Conservation (phyloP, 2,329 filamentous ascomycete species). For the Talaromyces sp. region DNA sequence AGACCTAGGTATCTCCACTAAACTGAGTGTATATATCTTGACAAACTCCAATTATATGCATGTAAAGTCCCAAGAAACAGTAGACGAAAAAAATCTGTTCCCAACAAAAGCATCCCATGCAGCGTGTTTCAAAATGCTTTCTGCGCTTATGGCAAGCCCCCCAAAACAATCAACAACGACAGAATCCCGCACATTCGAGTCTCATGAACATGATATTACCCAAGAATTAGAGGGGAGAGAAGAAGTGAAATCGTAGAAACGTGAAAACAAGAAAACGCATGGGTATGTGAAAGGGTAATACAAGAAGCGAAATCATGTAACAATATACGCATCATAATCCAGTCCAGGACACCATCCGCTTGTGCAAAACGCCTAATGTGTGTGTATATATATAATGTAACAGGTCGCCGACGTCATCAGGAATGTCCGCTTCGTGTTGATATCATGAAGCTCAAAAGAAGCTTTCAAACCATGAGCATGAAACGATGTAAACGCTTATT, state of each 20-base stretch:
- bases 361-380: slow-evolving; percentile 8
- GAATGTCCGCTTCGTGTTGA: background rate
- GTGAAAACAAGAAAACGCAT: background rate
- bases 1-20: slow-evolving; percentile 1
- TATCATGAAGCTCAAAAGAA: background rate
- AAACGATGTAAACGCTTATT: background rate
- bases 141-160: background rate
- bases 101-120: background rate
- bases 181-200: background rate
- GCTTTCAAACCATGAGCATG: background rate
- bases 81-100: background rate
- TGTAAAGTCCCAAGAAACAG: background rate
- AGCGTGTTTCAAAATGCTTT: slow-evolving; percentile 10
- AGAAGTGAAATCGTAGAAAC: background rate
- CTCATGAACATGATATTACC: background rate
- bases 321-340: background rate
- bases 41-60: slow-evolving; percentile 12
- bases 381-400: slow-evolving; percentile 7
- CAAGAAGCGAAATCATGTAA: slow-evolving; percentile 8
- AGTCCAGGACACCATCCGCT: slow-evolving; percentile 7
- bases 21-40: background rate
- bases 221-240: background rate
- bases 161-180: background rate
- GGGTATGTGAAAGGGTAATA: slow-evolving; percentile 12
- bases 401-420: background rate